Percentiles rank a stretch among this genome's conserved stretches.
phyloP scores from a whole-genome alignment of 495 filamentous ascomycete species.

The Oidiodendron maius region DNA sequence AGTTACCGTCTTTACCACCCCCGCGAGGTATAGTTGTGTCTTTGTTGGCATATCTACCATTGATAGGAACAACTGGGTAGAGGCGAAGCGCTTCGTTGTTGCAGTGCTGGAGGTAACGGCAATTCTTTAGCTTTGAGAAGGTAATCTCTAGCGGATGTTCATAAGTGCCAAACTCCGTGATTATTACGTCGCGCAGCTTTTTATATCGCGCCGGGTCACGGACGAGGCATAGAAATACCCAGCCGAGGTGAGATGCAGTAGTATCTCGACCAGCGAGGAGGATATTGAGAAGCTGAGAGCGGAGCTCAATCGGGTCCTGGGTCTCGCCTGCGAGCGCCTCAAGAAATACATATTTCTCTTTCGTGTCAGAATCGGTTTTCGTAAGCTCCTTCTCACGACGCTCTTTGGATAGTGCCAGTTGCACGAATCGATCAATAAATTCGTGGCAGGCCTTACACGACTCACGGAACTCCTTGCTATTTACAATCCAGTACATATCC shows the following conservation, averaged over 20 bases:
- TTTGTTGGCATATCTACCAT: conserved; percentile 30
- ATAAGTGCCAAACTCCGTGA: conserved; percentile 17
- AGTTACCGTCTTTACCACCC: conserved; percentile 29
- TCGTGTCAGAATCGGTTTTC: conserved; percentile 20
- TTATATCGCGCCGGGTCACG: conserved; percentile 22
- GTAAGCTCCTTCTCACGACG: conserved; percentile 3
- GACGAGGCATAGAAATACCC: conserved; percentile 11
- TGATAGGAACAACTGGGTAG: conserved; percentile 36
- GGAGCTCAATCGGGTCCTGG: conserved; percentile 27
- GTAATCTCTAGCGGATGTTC: conserved; percentile 17
- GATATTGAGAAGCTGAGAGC: conserved; percentile 42
- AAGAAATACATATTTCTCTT: conserved; percentile 44
- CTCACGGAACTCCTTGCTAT: conserved; percentile 9
- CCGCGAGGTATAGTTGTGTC: conserved; percentile 51
- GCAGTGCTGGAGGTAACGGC: conserved; percentile 41
- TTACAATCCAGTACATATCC: conserved; percentile 10
- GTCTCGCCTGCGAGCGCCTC: conserved; percentile 37
- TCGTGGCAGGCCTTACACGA: conserved; percentile 13
- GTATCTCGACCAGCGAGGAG: conserved; percentile 54
- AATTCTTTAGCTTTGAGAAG: conserved; percentile 32
- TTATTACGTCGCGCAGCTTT: conserved; percentile 33
- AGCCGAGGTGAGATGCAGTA: conserved; percentile 44
- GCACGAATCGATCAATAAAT: conserved; percentile 19
- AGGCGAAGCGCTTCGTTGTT: conserved; percentile 41
- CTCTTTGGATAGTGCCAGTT: conserved; percentile 26